phyloP scores from a whole-genome alignment of 192 early-diverging fungal species.

The Piromyces sp. region DNA sequence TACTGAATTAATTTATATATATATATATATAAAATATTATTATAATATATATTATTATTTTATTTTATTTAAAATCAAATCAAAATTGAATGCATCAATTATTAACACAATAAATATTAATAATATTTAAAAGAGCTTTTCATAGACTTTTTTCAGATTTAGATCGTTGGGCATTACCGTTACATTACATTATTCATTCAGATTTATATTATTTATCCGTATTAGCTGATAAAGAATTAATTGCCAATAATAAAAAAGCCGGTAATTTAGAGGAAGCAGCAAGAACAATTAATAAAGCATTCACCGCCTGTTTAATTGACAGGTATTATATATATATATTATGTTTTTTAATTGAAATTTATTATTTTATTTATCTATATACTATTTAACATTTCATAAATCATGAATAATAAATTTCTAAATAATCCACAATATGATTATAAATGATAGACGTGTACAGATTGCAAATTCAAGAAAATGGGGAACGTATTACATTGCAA shows the following conservation, averaged over 20 bases:
- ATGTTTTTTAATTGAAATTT: background rate
- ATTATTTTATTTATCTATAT: no score
- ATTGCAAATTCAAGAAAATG: slow-evolving; percentile 53
- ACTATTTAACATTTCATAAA: no score
- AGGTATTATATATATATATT: slow-evolving; percentile 16
- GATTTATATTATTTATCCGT: background rate
- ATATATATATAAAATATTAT: no score
- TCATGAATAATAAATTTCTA: background rate
- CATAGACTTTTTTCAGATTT: background rate
- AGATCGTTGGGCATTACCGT: background rate
- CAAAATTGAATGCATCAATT: background rate
- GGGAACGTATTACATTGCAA: slow-evolving; percentile 81
- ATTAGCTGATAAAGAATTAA: slow-evolving; percentile 27
- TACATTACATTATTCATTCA: background rate
- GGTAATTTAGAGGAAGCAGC: slow-evolving; percentile 64
- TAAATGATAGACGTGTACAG: slow-evolving; percentile 2
- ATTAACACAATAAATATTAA: background rate
- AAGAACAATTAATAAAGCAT: slow-evolving; percentile 70
- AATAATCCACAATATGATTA: slow-evolving; percentile 6
- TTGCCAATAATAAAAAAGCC: slow-evolving; percentile 19
- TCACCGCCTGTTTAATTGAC: slow-evolving; percentile 77
- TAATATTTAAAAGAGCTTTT: background rate
- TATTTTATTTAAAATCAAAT: background rate
- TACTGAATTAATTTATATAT: background rate
- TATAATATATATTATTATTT: no score